These are phyloP conservation scores for Camellia oleifera DNA, from an alignment of 179 eudicot species.

Conservation along the genomic window DNA sequence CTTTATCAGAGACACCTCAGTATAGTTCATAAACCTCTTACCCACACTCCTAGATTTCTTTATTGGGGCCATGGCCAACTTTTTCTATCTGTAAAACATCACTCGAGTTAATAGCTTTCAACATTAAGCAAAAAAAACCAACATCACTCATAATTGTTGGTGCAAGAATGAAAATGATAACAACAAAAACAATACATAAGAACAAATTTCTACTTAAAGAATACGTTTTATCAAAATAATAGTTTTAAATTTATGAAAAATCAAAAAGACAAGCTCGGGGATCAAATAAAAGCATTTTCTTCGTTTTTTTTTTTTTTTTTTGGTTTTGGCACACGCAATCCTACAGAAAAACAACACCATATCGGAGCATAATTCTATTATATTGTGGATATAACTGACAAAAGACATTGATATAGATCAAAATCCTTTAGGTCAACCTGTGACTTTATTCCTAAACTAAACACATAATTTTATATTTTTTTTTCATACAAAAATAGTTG, in stretches of 20 bases:
- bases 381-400: background rate
- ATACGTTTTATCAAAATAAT: background rate
- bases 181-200: background rate
- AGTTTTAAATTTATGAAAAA: background rate
- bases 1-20: constrained; percentile 18
- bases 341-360: background rate
- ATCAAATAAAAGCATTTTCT: background rate
- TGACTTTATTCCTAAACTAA: background rate
- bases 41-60: constrained; percentile 25
- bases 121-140: background rate
- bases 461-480: too few species aligned
- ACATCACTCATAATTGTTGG: background rate
- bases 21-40: constrained; percentile 10
- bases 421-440: background rate
- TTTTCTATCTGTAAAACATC: constrained; percentile 6
- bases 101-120: background rate
- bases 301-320: background rate
- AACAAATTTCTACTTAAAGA: background rate
- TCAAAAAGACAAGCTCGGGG: background rate
- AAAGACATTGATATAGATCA: background rate
- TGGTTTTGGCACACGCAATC: background rate
- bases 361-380: background rate
- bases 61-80: constrained; percentile 26
- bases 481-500: too few species aligned
- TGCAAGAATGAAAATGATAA: background rate